Base-by-base conservation (phyloP, 495 filamentous ascomycete genomes). In the Gamarada debralockiae region DNA sequence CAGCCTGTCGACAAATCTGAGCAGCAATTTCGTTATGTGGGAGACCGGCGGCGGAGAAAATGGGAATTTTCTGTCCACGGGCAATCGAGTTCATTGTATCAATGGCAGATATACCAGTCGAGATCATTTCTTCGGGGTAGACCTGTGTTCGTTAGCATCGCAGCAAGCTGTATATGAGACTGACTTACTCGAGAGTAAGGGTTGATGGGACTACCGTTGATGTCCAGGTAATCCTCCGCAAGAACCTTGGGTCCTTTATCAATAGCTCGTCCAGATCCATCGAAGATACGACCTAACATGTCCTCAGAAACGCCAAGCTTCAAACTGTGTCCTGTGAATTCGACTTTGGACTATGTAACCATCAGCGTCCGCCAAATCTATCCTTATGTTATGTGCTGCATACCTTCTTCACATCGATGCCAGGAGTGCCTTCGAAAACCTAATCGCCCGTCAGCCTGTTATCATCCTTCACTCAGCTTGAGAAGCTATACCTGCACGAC, bases 61-160 rank as follows among this genome's bases (percentile, higher is more conserved):
- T 99, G 50, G 95, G 95, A 57, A 99, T 99, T 79, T 99, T 99
- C 72, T 99, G 95, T 53, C 95, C 95, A 78, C 95, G 91, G 58
- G 95, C 93, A 69, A 99, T 92, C 54, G 95, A 97, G 82, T 99
- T 99, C 95, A 99, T 99, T 37, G 92, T 97, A 70, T 99, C 95
- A 64, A 99, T 99, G 64, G 95, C 92, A 52, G 91, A 96, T 68
- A 99, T 99, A 82, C 95, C 95, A 50, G 95, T 99, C 9, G 92
- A 91, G 63, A 99, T 97, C 91, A 99, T 99, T 73, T 99, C 95
- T 76, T 97, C 92, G 67, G 95, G 95, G 67, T 99, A 99, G 39
- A 95, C 88, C 89, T 93, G 55, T 14, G 40, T 20, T 17, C 29
- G 13, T 58, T 52, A 62, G 55, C 46, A 46, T 10, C 15, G n/a